Evolutionary conservation across 23 red algal genomes (phyloP).

Genomic region (Gracilaria vermiculophylla): DNA sequence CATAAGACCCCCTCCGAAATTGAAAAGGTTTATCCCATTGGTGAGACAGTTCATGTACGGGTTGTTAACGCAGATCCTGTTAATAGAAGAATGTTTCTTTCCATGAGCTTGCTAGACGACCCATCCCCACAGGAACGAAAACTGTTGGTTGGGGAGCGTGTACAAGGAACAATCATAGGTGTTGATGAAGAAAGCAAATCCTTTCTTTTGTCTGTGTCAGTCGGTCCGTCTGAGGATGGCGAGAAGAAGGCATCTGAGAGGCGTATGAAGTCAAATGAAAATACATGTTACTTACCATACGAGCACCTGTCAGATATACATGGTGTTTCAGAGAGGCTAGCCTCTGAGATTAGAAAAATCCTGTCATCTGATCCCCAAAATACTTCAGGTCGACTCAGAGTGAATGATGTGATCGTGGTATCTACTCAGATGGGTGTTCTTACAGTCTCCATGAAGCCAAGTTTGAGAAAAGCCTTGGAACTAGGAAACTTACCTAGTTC

Average conservation of each 20-base stretch:
- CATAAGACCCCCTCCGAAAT: slow-evolving; percentile 2
- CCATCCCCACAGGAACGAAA: background rate
- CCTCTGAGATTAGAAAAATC: slow-evolving; percentile 1
- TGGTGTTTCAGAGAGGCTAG: slow-evolving; percentile 31
- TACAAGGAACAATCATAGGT: slow-evolving; percentile 18
- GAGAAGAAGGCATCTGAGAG: background rate
- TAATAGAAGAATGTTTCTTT: slow-evolving; percentile 37
- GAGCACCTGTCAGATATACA: slow-evolving; percentile 52
- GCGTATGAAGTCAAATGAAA: background rate
- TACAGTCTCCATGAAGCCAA: slow-evolving; percentile 39
- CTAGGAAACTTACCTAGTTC: background rate
- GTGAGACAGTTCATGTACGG: slow-evolving; percentile 58
- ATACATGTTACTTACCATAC: slow-evolving; percentile 37
- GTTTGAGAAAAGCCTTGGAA: slow-evolving; percentile 16
- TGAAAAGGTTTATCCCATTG: slow-evolving; percentile 42
- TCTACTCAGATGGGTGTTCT: slow-evolving; percentile 2
- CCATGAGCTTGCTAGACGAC: slow-evolving; percentile 30
- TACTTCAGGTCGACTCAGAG: background rate
- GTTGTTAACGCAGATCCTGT: slow-evolving; percentile 11
- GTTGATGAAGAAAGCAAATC: slow-evolving; percentile 14
- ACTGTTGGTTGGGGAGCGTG: background rate
- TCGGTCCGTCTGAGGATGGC: background rate
- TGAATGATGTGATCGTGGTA: slow-evolving; percentile 22
- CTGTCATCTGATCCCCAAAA: background rate
- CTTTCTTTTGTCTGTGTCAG: slow-evolving; percentile 25